These are phyloP conservation scores for Fusarium temperatum DNA, from an alignment of 2,329 filamentous ascomycete species.

Conservation along the genomic window DNA sequence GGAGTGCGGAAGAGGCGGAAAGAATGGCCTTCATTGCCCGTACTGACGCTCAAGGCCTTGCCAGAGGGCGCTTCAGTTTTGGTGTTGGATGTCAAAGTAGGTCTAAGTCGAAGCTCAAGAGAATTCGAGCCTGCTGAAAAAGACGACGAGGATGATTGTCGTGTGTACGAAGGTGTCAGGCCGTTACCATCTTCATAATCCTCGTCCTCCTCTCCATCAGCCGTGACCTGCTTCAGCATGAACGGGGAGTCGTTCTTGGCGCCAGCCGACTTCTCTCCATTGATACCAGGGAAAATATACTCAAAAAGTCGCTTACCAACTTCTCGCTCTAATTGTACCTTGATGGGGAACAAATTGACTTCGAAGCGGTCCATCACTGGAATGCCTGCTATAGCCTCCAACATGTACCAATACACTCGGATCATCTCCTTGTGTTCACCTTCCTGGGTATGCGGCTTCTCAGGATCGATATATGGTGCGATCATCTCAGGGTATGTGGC, in stretches of 20 bases:
- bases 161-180: slow-evolving; percentile 52
- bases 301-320: slow-evolving; percentile 93
- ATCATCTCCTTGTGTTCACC: slow-evolving; percentile 80
- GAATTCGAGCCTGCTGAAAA: slow-evolving; percentile 74
- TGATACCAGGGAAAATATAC: slow-evolving; percentile 93
- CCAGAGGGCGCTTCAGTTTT: slow-evolving; percentile 48
- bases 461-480: slow-evolving; percentile 81
- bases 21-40: slow-evolving; percentile 56
- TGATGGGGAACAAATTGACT: slow-evolving; percentile 90
- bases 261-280: slow-evolving; percentile 58
- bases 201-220: slow-evolving; percentile 58
- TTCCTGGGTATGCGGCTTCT: slow-evolving; percentile 55
- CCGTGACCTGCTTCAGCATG: slow-evolving; percentile 53
- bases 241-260: slow-evolving; percentile 70
- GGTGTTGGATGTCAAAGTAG: slow-evolving; percentile 75
- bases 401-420: slow-evolving; percentile 95
- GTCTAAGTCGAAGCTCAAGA: slow-evolving; percentile 82
- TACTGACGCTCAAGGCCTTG: slow-evolving; percentile 61
- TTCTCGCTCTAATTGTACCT: slow-evolving; percentile 91
- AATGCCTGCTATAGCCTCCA: slow-evolving; percentile 97
- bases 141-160: slow-evolving; percentile 53
- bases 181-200: slow-evolving; percentile 53
- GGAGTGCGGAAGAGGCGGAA: slow-evolving; percentile 62
- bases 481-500: slow-evolving; percentile 98
- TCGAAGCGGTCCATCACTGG: slow-evolving; percentile 98